These are phyloP conservation scores for Salpingoeca rosetta DNA, from an alignment of 78 protist species.

Conservation along the genomic window DNA sequence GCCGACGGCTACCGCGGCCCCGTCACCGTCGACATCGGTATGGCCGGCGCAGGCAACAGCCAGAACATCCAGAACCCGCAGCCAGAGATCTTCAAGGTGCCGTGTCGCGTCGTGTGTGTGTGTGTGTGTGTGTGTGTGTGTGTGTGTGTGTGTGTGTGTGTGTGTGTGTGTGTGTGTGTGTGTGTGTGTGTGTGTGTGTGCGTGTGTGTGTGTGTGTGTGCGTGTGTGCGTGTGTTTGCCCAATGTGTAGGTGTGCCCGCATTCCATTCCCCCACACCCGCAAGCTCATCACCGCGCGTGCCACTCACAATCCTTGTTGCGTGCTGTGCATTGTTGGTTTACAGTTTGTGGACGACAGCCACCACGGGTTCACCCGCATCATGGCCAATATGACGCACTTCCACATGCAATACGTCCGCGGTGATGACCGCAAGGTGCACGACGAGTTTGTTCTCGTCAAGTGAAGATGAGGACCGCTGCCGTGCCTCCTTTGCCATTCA, in stretches of 20 bases:
- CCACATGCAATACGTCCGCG: background rate
- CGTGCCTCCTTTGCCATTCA: too few species aligned
- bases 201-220: background rate
- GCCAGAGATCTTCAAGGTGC: background rate
- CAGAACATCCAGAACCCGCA: background rate
- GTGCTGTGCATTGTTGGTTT: background rate
- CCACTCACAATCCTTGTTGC: background rate
- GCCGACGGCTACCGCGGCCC: background rate
- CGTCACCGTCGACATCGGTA: background rate
- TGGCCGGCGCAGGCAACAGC: background rate
- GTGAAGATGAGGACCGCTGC: too few species aligned
- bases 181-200: too few species aligned
- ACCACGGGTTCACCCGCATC: background rate
- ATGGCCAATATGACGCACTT: background rate
- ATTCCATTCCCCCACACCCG: background rate
- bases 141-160: too few species aligned
- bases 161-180: too few species aligned
- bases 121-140: too few species aligned
- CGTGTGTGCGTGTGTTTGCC: background rate
- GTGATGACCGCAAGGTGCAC: too few species aligned
- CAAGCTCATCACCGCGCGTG: background rate
- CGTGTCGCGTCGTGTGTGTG: too few species aligned
- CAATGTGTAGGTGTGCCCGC: background rate
- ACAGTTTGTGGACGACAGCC: background rate
- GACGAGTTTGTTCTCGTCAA: background rate